Evolutionary conservation across 345 rosid species (phyloP).

Genomic region (Eucalyptus caleyi): DNA sequence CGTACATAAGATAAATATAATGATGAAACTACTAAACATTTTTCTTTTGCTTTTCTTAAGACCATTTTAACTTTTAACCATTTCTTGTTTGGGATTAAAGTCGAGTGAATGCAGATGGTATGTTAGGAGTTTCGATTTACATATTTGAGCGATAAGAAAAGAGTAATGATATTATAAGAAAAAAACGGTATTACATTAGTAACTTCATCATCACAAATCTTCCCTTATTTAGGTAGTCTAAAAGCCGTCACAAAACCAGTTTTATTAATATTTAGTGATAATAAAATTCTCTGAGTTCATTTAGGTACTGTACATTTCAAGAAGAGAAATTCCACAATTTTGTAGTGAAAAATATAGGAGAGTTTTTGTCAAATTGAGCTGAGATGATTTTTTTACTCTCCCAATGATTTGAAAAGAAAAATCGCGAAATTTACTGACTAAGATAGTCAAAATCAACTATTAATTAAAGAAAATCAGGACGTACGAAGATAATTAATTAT

Average conservation of each 20-base stretch:
- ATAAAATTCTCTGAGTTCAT: not conserved
- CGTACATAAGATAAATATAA: fast-evolving
- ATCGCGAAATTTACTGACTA: not conserved
- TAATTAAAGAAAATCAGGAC: not conserved
- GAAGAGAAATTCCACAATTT: not conserved
- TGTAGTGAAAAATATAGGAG: fast-evolving
- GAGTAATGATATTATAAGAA: not conserved
- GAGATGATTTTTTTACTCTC: fast-evolving
- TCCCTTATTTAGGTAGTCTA: not conserved
- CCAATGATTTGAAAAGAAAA: not conserved
- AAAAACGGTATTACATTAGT: not conserved
- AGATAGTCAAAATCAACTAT: not conserved
- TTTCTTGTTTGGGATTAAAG: not conserved
- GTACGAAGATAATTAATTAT: not conserved
- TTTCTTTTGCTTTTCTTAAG: not conserved
- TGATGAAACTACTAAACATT: not conserved
- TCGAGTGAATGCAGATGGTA: not conserved
- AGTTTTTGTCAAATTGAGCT: fast-evolving
- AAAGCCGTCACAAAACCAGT: not conserved
- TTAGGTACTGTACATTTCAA: fast-evolving
- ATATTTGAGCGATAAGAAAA: fast-evolving
- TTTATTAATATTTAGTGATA: not conserved
- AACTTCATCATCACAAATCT: not conserved
- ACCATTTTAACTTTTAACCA: not conserved
- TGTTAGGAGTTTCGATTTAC: not conserved